Evolutionary conservation across 257 asterid genomes (phyloP), one percentile per base, ranked within the genome.

Genomic region (Rhazya stricta): DNA sequence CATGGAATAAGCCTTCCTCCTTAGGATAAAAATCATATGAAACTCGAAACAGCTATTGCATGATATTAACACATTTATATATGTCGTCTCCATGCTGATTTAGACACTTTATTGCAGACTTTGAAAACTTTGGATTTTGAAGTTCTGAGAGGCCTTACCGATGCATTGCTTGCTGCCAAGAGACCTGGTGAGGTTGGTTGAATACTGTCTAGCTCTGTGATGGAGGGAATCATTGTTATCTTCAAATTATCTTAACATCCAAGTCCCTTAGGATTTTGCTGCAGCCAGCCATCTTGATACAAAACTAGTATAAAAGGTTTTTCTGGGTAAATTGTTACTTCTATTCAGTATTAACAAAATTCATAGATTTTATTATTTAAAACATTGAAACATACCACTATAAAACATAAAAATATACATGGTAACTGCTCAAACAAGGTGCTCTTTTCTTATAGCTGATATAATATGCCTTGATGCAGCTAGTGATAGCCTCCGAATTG

Each of bases 131-230:
- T 86, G 62, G 94, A 94, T 83, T 88, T 89, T 78, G 96, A 89
- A 75, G 89, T 94, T 83, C 89, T 88, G 39, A 89, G 90, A 79
- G 99, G 99, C 77, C 94, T 86, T 74, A 94, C 99, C 74, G 85
- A 92, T 84, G 87, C 99, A 10, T 84, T 92, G 89, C 85, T 92
- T 74, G 91, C 97, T 76, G 89, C 89, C 72, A 83, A 84, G 78
- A 90, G 81, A 78, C 96, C 97, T 37, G 94, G 84, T 76, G 90
- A 89, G 99, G 99, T 94, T 84, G 81, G 87, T 84, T 70, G 71
- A 37, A 48, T 37, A 8, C 48, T 37, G 18, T 29, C 57, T 57
- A n/a, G 60, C 46, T 48, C 57, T 46, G 9, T 1, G 57, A 69
- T 41, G 8, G 6, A 42, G 6, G 29, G 39, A 69, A 46, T 27